Evolutionary conservation across 495 filamentous ascomycete species (phyloP).

Genomic region (Penicillium paradoxum): DNA sequence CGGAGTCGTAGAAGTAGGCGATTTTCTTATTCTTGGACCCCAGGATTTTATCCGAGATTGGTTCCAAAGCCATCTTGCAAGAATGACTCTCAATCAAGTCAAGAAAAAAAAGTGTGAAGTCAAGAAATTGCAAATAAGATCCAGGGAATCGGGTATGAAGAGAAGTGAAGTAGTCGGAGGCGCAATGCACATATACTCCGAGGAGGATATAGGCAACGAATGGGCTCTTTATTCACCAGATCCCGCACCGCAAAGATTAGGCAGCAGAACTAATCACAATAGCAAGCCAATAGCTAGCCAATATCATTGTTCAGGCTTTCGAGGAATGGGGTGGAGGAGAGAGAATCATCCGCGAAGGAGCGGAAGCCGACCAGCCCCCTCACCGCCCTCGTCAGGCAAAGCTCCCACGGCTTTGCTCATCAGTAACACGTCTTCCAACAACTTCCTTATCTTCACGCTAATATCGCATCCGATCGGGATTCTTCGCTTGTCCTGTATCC

Average conservation of each 20-base stretch:
- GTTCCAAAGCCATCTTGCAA: slow-evolving; percentile 39
- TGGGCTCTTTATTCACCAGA: slow-evolving; percentile 7
- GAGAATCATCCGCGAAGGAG: slow-evolving; percentile 25
- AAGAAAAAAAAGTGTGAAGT: not conserved
- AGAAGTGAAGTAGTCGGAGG: slow-evolving; percentile 7
- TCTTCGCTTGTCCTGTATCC: not conserved
- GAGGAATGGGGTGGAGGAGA: slow-evolving; percentile 13
- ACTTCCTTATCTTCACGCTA: slow-evolving; percentile 2
- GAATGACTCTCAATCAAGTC: not conserved
- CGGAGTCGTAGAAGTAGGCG: slow-evolving; percentile 96
- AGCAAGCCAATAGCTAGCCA: slow-evolving; percentile 10
- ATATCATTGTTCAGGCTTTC: slow-evolving; percentile 17
- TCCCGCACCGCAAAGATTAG: slow-evolving; percentile 1
- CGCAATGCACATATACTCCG: slow-evolving; percentile 6
- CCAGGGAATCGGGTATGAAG: slow-evolving; percentile 6
- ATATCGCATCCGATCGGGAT: not conserved
- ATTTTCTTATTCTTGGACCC: slow-evolving; percentile 63
- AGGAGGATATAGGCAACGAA: not conserved
- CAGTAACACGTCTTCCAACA: slow-evolving; percentile 8
- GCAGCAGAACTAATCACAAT: slow-evolving; percentile 3
- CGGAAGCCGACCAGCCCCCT: slow-evolving; percentile 13
- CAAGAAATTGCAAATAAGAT: slow-evolving; percentile 4
- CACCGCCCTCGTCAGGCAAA: slow-evolving; percentile 31
- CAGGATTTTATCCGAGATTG: slow-evolving; percentile 44
- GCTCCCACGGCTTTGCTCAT: slow-evolving; percentile 16